Percentiles rank a stretch among this genome's conserved stretches.
phyloP scores from a whole-genome alignment of 1,284 basidiomycete species.

The Dichomitus squalens region DNA sequence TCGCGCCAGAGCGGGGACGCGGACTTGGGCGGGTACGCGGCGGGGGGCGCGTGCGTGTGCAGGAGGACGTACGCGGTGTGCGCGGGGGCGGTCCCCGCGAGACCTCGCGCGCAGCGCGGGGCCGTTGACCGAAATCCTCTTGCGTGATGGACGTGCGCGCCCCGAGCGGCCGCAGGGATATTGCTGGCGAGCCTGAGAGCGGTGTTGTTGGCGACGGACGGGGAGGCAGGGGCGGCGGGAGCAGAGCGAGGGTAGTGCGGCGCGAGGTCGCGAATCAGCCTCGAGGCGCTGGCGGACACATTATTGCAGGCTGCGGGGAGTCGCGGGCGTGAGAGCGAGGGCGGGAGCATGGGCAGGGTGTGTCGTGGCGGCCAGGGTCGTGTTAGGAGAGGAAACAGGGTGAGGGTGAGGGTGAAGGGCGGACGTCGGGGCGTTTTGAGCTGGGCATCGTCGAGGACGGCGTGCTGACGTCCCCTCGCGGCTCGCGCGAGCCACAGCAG shows the following conservation, averaged over 20 bases:
- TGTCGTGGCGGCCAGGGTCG: not conserved
- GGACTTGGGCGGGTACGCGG: slow-evolving; percentile 50
- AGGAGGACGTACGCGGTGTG: slow-evolving; percentile 63
- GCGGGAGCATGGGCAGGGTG: not conserved
- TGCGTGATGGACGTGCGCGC: not conserved
- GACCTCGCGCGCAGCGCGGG: slow-evolving; percentile 1
- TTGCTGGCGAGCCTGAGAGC: not conserved
- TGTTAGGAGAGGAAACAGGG: not conserved
- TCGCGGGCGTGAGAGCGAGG: not conserved
- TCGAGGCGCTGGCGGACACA: not conserved
- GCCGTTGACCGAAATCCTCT: slow-evolving; percentile 1
- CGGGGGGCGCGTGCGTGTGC: slow-evolving; percentile 51
- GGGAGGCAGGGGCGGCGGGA: not conserved
- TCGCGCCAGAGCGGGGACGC: slow-evolving; percentile 54
- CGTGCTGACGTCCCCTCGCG: slow-evolving; percentile 4
- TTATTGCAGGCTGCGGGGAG: not conserved
- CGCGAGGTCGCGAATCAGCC: not conserved
- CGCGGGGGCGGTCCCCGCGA: slow-evolving; percentile 48
- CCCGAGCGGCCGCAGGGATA: not conserved
- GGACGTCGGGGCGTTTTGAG: slow-evolving; percentile 7
- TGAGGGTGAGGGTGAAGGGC: not conserved
- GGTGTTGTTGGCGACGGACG: not conserved
- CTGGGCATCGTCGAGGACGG: not conserved
- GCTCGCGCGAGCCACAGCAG: not conserved
- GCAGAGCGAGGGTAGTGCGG: not conserved